A percentile compares a stretch with the other conserved stretches of the same genome.
Conservation (phyloP, 208 protist genomes). For the Angomonas desouzai region DNA sequence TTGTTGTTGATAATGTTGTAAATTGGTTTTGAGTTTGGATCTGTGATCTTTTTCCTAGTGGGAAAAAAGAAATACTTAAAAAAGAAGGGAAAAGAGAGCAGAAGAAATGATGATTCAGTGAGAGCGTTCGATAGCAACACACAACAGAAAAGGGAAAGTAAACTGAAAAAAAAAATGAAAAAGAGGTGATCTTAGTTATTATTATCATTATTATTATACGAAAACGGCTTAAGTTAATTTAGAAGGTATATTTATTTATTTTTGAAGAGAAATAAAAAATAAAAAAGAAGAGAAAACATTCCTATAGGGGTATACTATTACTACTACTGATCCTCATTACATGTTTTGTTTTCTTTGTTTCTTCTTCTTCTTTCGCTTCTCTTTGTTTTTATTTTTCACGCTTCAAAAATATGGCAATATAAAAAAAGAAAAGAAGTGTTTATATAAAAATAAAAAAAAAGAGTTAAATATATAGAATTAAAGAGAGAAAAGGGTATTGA, state of each 20-base stretch:
- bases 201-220: constrained; percentile 1
- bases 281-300: constrained; percentile 7
- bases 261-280: background rate
- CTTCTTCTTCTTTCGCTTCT: constrained; percentile 2
- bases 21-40: background rate
- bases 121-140: background rate
- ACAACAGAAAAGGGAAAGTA: too few species aligned
- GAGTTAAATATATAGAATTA: background rate
- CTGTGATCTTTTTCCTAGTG: too few species aligned
- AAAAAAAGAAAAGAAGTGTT: background rate
- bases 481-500: background rate
- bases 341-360: background rate
- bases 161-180: too few species aligned
- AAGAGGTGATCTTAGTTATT: constrained; percentile 6
- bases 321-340: background rate
- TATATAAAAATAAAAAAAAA: background rate
- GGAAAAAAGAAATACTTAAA: background rate
- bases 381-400: constrained; percentile 7
- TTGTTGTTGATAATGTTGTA: background rate
- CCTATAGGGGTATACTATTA: constrained; percentile 1
- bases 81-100: constrained; percentile 3
- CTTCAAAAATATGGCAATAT: constrained; percentile 1
- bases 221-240: background rate
- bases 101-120: constrained; percentile 1
- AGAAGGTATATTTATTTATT: background rate